Percentiles rank a stretch among this genome's conserved stretches.
phyloP scores from a whole-genome alignment of 106 monocot genomes.

The Amphibolis antarctica region DNA sequence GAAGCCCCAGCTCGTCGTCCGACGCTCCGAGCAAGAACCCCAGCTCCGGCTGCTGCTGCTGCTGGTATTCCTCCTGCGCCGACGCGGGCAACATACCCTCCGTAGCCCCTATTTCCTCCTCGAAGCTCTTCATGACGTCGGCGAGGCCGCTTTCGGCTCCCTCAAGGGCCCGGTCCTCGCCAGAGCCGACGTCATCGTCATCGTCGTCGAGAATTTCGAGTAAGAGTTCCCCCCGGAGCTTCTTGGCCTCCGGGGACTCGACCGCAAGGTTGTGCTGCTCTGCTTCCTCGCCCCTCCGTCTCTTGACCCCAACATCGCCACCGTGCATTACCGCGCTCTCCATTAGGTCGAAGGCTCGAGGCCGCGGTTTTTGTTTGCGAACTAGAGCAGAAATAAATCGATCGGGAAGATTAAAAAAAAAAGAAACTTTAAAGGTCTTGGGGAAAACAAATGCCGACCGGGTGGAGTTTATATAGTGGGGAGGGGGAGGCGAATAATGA shows the following conservation, averaged over 20 bases:
- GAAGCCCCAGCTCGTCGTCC: constrained; percentile 82
- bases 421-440: too few relatives aligned
- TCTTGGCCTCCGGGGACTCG: neutral
- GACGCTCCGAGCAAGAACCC: constrained; percentile 75
- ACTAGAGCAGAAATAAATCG: too few relatives aligned
- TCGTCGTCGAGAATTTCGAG: constrained; percentile 5
- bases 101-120: constrained; percentile 28
- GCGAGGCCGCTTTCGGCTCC: constrained; percentile 13
- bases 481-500: too few relatives aligned
- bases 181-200: neutral
- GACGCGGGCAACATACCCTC: neutral
- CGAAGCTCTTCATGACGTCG: constrained; percentile 32
- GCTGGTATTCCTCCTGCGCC: neutral
- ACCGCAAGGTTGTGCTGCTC: neutral
- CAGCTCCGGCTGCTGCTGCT: constrained; percentile 27
- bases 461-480: too few relatives aligned
- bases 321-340: neutral
- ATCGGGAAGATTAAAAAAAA: too few relatives aligned
- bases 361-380: neutral
- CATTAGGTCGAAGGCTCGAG: neutral
- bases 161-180: neutral
- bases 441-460: too few relatives aligned
- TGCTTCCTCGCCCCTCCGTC: neutral
- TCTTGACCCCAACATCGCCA: neutral
- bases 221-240: neutral